These are phyloP conservation scores for Dothideomycetes sp. DNA, from an alignment of 2,329 filamentous ascomycete species.

Conservation along the genomic window DNA sequence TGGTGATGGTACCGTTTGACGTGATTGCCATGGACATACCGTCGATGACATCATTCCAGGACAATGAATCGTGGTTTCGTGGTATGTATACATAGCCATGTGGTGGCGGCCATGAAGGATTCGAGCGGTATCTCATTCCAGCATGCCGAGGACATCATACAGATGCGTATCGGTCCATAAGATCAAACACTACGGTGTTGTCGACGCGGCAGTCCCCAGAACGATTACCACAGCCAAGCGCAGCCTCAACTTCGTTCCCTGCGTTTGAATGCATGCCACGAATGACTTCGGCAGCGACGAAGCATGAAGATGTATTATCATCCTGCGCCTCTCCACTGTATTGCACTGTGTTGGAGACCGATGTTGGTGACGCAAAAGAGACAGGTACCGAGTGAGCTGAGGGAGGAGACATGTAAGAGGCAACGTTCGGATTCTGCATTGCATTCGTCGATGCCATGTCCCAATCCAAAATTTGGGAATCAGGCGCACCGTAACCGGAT, in stretches of 20 bases:
- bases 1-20: no score
- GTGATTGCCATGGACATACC: no score
- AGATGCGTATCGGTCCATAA: conserved; percentile 39
- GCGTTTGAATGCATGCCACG: conserved; percentile 34
- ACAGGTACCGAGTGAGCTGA: neutral
- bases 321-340: neutral
- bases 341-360: neutral
- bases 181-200: conserved; percentile 34
- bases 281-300: conserved; percentile 38
- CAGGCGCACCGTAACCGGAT: neutral
- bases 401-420: neutral
- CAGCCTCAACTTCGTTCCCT: conserved; percentile 30
- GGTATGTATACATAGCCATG: no score
- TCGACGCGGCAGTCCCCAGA: conserved; percentile 34
- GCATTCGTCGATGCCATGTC: conserved; percentile 5
- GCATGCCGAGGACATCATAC: conserved; percentile 14
- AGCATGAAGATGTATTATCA: conserved; percentile 24
- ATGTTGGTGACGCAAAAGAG: neutral
- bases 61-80: no score
- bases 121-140: no score
- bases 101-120: no score
- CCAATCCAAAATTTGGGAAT: conserved; percentile 4
- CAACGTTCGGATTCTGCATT: neutral
- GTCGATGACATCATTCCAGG: no score
- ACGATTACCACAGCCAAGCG: conserved; percentile 32